Base-by-base conservation (phyloP, 495 filamentous ascomycete genomes). In the Parmelia sp. region DNA sequence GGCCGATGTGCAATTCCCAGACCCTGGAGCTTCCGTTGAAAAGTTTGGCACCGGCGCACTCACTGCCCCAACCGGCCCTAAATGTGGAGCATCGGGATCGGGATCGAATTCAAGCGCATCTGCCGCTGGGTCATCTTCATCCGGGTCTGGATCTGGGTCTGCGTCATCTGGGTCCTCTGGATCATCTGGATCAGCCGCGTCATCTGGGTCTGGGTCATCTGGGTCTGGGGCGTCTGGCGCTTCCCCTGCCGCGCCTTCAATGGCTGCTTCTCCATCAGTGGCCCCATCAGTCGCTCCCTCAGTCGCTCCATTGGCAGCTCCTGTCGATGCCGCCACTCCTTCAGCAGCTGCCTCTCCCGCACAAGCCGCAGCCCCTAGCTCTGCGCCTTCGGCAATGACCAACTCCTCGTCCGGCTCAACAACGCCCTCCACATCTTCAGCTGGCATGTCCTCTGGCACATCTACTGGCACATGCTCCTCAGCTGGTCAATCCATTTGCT, bases 401-500 rank as follows among this genome's bases (percentile, higher is more conserved):
- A 65, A 45, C 36, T 49, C 53, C 40, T 55, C 47, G 2, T 51
- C 67, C 11, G 44, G 65, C 31, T 60, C 51, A 27, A 58, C 56
- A 25, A 36, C 64, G 2, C 31, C 66, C 36, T 19, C 57, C 45
- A 59, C 55, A 33, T 61, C 58, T 1, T 64, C 62, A 15, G 42
- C 55, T 17, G 62, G 62, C 23, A 55, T 65, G 5, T 66, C 62
- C 40, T 59, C 57, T n/a, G n/a, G n/a, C n/a, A n/a, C 35, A 10
- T 64, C 62, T n/a, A 60, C 56, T 19, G 62, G 62, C 23, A 56
- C 69, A 6, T 66, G 65, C 40, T 59, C 57, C 25, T 27, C 45
- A 2, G 36, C 67, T n/a, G 71, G 71, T 15, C 49, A 66, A 27
- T 47, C 67, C 17, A 60, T 72, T 42, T 72, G 71, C 62, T 71